phyloP scores from a whole-genome alignment of 352 stramenopile species.

The Pythium diclinum region DNA sequence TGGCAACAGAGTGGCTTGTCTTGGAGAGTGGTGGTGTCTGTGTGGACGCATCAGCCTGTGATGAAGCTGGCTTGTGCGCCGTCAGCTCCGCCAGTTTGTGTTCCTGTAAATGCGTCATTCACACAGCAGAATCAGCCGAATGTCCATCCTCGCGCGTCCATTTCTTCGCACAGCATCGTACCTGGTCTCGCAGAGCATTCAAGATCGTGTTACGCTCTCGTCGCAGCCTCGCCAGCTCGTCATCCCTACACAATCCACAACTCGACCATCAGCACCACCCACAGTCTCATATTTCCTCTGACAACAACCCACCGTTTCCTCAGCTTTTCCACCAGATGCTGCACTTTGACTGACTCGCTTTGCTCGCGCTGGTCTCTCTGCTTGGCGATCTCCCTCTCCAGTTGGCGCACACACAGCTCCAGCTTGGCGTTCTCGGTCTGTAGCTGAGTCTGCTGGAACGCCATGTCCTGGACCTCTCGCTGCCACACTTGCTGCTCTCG shows the following conservation, averaged over 20 bases:
- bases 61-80: neutral
- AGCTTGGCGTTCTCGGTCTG: slow-evolving; percentile 56
- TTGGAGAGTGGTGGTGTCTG: slow-evolving; percentile 2
- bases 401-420: slow-evolving; percentile 52
- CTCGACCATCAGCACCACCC: neutral
- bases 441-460: slow-evolving; percentile 45
- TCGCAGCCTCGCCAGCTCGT: slow-evolving; percentile 51
- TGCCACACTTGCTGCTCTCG: slow-evolving; percentile 59
- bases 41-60: neutral
- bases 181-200: slow-evolving; percentile 46
- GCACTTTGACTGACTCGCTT: slow-evolving; percentile 41
- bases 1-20: neutral
- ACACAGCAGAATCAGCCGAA: neutral
- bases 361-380: slow-evolving; percentile 40
- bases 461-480: slow-evolving; percentile 50
- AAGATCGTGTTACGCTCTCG: slow-evolving; percentile 67
- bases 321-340: slow-evolving; percentile 42
- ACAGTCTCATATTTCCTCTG: neutral
- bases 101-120: slow-evolving; percentile 2
- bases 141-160: too few relatives aligned
- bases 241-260: slow-evolving; percentile 36
- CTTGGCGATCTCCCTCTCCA: slow-evolving; percentile 60
- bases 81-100: slow-evolving; percentile 11
- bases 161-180: neutral
- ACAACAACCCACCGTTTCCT: slow-evolving; percentile 31